Base-by-base conservation (phyloP, 2,329 filamentous ascomycete genomes). In the Paecilomyces variotii region DNA sequence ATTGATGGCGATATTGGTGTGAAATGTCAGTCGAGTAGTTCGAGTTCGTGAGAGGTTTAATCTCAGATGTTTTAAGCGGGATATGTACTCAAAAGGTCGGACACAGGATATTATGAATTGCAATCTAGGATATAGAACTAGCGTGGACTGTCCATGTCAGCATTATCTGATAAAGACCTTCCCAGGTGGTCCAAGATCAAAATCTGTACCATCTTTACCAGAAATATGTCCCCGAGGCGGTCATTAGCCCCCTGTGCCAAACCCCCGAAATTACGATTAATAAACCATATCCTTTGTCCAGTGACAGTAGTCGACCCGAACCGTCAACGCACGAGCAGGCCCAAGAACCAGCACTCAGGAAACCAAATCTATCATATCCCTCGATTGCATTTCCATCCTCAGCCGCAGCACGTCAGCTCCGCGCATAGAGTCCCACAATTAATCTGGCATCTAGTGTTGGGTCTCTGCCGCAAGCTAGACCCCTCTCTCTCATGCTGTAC, bases 401-500 rank as follows among this genome's bases (percentile, higher is more conserved):
- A 74, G 32, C 74, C 74, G 67, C 82, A 84, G 65, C 83, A 85
- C 60, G 78, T 80, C 62, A 84, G 67, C 32, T 75, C 76, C 61
- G 80, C 78, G 59, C 83, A 85, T 9, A 78, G 60, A 12, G 73
- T 76, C 12, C 80, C 78, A 65, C 83, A 85, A 49, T 78, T 72
- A 45, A 84, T 72, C 63, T 81, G 80, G 64, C 83, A 85, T 50
- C 73, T 72, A 57, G 73, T 71, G n/a, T 56, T 58, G 54, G 57
- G 66, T 56, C 57, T 59, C 61, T 58, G 64, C 61, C 64, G 60
- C 54, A 53, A 68, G 65, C 57, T 66, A 67, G 66, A 56, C 66
- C 12, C 57, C 25, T 27, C 57, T 59, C 28, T 68, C 64, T 24
- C 64, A 60, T 60, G 67, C 61, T 45, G 39, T 19, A 45, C 39